Evolutionary conservation across 108 stramenopile genomes (phyloP), one percentile per base, ranked within the genome.

Genomic region (Aurantiochytrium sp.): DNA sequence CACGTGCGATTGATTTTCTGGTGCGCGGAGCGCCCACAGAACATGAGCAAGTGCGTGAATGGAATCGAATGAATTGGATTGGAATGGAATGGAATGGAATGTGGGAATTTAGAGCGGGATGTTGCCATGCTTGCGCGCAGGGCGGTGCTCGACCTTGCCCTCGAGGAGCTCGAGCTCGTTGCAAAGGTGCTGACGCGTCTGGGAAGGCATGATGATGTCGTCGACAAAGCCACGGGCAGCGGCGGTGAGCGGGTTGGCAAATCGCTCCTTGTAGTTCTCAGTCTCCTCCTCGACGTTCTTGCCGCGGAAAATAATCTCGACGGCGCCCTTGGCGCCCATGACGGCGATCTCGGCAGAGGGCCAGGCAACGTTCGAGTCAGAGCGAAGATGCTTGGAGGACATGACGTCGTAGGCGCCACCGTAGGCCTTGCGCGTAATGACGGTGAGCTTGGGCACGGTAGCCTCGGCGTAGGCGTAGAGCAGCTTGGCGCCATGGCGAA

Each of bases 271-370:
- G 92, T 99, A 99, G 76, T 98, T 97, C 45, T 92, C 94, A 58
- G 97, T 97, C 88, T 97, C 93, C 83, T 96, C 93, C 88, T 97
- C 99, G 60, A 98, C 94, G 88, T 98, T 95, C 95, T 97, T 91
- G 90, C 98, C 98, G n/a, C 97, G 94, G 93, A 98, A 98, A 73
- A 99, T 95, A 89, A 99, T 99, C 91, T 99, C 98, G 51, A 98
- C 98, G 14, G 99, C 99, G 16, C 99, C 99, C 92, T 99, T 99
- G 64, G 99, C 98, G 21, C 99, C 99, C 99, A 99, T 99, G 29
- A 99, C 99, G 19, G 97, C 97, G 87, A 99, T 93, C 92, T 98
- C 97, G 4, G 96, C 97, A 21, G 96, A 95, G 5, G 99, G 99
- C 98, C 98, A 99, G 49, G 99, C 97, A 91, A 98, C 99, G 92